Percentiles rank a stretch among this genome's conserved stretches.
phyloP scores from a whole-genome alignment of 169 alveolate genomes.

The Eimeria nieschulzi region DNA sequence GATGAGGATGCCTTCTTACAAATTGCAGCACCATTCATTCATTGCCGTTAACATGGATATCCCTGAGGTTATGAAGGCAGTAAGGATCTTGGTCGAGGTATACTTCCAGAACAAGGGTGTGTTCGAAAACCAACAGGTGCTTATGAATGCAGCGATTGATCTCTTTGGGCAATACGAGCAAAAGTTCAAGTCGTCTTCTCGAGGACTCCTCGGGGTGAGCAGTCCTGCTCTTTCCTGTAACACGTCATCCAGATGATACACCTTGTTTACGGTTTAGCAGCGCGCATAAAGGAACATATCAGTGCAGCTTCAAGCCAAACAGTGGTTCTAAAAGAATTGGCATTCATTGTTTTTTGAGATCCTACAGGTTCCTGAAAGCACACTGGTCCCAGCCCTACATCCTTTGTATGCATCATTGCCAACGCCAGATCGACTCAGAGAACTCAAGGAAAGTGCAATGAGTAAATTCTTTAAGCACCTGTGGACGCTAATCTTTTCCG shows the following conservation, averaged over 20 bases:
- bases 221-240: neutral
- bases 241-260: no score
- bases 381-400: constrained; percentile 40
- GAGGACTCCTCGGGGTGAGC: constrained; percentile 63
- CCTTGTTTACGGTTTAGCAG: neutral
- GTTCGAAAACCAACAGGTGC: constrained; percentile 41
- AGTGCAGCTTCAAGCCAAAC: no score
- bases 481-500: constrained; percentile 59
- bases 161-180: constrained; percentile 53
- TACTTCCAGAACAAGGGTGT: constrained; percentile 34
- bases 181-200: constrained; percentile 8
- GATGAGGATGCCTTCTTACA: constrained; percentile 46
- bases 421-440: neutral
- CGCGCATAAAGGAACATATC: neutral
- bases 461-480: constrained; percentile 22
- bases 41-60: constrained; percentile 27
- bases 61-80: constrained; percentile 24
- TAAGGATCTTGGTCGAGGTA: constrained; percentile 17
- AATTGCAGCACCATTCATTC: constrained; percentile 50
- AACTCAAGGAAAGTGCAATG: constrained; percentile 51
- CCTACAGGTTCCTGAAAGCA: constrained; percentile 45
- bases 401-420: constrained; percentile 34
- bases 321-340: no score
- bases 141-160: constrained; percentile 21
- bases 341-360: neutral